Conservation (phyloP, 306 rosid genomes). For the Hylodesmum podocarpum region DNA sequence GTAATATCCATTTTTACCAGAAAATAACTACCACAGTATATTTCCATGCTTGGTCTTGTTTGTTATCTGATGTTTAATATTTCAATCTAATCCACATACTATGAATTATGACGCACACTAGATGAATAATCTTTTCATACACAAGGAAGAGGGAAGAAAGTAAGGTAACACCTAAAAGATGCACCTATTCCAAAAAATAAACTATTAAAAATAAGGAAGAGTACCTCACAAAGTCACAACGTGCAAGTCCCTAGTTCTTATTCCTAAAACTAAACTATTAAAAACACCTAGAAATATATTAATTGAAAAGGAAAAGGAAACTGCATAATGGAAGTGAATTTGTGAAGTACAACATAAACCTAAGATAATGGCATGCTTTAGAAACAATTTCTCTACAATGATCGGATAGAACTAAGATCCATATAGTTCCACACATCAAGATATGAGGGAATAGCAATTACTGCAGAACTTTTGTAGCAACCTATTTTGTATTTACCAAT, state of each 20-base stretch:
- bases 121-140: neutral
- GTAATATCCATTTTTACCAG: neutral
- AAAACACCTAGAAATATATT: neutral
- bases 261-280: neutral
- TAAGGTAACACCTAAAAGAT: neutral
- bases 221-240: neutral
- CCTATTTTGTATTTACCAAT: neutral
- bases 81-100: neutral
- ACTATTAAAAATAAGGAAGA: too few species aligned
- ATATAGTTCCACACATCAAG: neutral
- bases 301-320: neutral
- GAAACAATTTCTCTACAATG: neutral
- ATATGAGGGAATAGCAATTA: neutral
- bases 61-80: neutral
- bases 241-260: neutral
- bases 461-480: neutral
- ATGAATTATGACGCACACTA: neutral
- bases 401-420: neutral
- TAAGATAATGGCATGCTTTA: neutral
- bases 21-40: neutral
- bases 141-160: neutral
- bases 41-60: neutral
- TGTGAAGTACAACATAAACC: neutral
- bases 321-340: neutral
- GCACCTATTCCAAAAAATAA: too few species aligned